phyloP scores from a whole-genome alignment of 169 alveolate species.

The Plasmodium billcollinsi region DNA sequence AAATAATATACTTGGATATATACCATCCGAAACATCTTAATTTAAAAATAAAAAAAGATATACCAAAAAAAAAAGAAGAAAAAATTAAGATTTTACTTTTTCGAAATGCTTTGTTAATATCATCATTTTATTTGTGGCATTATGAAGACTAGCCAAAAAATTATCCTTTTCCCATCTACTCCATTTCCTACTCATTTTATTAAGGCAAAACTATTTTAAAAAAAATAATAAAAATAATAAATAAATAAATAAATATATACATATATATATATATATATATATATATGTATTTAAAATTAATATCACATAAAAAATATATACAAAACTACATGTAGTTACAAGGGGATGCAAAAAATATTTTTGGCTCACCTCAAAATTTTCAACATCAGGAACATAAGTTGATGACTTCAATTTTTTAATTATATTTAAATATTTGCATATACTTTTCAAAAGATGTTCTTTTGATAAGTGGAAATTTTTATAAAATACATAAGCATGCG shows the following conservation, averaged over 20 bases:
- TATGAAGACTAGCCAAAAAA: constrained; percentile 66
- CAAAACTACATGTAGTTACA: background rate
- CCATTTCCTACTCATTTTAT: constrained; percentile 73
- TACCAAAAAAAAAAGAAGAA: background rate
- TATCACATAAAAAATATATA: background rate
- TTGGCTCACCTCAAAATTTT: constrained; percentile 58
- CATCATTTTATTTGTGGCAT: constrained; percentile 74
- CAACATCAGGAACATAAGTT: constrained; percentile 55
- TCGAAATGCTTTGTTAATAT: constrained; percentile 71
- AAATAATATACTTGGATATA: too few species aligned
- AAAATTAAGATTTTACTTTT: constrained; percentile 23
- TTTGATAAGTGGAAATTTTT: constrained; percentile 54
- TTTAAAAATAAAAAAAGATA: too few species aligned
- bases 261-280: background rate
- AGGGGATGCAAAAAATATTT: background rate
- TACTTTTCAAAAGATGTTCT: constrained; percentile 63
- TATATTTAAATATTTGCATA: constrained; percentile 60
- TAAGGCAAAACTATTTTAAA: constrained; percentile 37
- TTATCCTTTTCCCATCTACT: constrained; percentile 71
- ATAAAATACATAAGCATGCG: constrained; percentile 62
- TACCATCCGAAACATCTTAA: too few species aligned
- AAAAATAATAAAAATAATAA: background rate
- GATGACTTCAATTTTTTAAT: constrained; percentile 56
- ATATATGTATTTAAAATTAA: background rate
- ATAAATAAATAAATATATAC: background rate